Base-by-base conservation (phyloP, 116 monocot genomes). In the Iris pallida region DNA sequence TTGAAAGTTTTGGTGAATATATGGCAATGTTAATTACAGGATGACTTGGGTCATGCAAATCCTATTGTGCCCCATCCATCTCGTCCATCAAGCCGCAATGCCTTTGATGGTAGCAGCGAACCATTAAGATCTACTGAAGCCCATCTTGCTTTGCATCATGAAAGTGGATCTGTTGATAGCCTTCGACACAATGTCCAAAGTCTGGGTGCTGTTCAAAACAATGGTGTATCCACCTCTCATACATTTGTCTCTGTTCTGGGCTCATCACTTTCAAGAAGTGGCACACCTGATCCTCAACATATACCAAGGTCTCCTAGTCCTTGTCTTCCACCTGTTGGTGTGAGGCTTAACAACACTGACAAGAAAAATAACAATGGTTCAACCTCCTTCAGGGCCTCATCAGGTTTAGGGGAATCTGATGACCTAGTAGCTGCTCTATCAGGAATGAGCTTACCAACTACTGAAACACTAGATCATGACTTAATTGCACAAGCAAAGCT, bases 391-490 rank as follows among this genome's bases (percentile, higher is more conserved):
- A 79, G 66, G 68, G 63, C 49, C 55, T 57, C 62, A 9, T 51
- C 78, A 7, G 45, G 71, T 6, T 46, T 61, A 15, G 45, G 15
- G 51, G 80, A 76, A 58, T 66, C 86, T 45, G 80, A 78, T 72
- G 78, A 86, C 65, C 62, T 93, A 12, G 40, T 80, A 56, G 64
- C 80, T 66, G 77, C 82, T 45, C 75, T 94, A 45, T 85, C 90
- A 8, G 72, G 73, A 16, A 74, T 94, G 73, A 73, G 59, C 41
- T 59, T 90, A 20, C 64, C 73, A n/a, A 63, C 16, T 66, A 43
- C 10, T 73, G 73, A 66, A 19, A 18, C 65, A 15, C 12, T 62
- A 51, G 63, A 56, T 63, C 63, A 68, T 16, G 71, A 65, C 12
- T 52, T 30, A 9, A 65, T 64, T 57, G 7, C 57, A 16, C 68